Conservation (phyloP, 2,329 filamentous ascomycete genomes). For the Aspergillus fischeri region DNA sequence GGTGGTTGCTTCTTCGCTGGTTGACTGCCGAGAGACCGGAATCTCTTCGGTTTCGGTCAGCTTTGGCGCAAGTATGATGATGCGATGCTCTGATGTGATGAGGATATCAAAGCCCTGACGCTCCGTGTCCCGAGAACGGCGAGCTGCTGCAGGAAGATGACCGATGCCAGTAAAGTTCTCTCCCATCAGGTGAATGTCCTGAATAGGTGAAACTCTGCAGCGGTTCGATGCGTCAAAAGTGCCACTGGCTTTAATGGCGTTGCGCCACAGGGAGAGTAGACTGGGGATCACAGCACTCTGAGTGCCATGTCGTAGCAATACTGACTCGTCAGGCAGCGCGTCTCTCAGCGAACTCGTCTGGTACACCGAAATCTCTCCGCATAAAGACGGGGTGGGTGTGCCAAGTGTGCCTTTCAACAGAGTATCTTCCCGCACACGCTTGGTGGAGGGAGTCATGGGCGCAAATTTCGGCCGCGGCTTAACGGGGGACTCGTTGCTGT, state of each 20-base stretch:
- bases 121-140: slow-evolving; percentile 19
- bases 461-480: slow-evolving; percentile 38
- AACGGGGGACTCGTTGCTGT: slow-evolving; percentile 18
- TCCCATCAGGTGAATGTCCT: slow-evolving; percentile 37
- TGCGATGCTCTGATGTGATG: slow-evolving; percentile 38
- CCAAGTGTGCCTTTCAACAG: slow-evolving; percentile 38
- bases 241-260: slow-evolving; percentile 33
- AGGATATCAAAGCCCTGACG: slow-evolving; percentile 35
- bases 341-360: slow-evolving; percentile 34
- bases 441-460: slow-evolving; percentile 47
- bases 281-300: slow-evolving; percentile 42
- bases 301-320: slow-evolving; percentile 41
- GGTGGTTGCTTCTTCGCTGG: slow-evolving; percentile 15
- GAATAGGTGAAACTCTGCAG: slow-evolving; percentile 36
- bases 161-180: slow-evolving; percentile 37
- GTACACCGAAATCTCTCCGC: slow-evolving; percentile 41
- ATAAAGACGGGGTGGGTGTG: slow-evolving; percentile 26
- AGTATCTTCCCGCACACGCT: slow-evolving; percentile 42
- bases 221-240: slow-evolving; percentile 38
- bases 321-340: slow-evolving; percentile 39
- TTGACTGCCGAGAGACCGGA: slow-evolving; percentile 5
- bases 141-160: slow-evolving; percentile 30
- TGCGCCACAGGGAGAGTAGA: slow-evolving; percentile 43
- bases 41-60: slow-evolving; percentile 24
- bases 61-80: slow-evolving; percentile 34